A percentile compares a stretch with the other conserved stretches of the same genome.
Conservation (phyloP, 306 rosid species). For the Prunus persica region DNA sequence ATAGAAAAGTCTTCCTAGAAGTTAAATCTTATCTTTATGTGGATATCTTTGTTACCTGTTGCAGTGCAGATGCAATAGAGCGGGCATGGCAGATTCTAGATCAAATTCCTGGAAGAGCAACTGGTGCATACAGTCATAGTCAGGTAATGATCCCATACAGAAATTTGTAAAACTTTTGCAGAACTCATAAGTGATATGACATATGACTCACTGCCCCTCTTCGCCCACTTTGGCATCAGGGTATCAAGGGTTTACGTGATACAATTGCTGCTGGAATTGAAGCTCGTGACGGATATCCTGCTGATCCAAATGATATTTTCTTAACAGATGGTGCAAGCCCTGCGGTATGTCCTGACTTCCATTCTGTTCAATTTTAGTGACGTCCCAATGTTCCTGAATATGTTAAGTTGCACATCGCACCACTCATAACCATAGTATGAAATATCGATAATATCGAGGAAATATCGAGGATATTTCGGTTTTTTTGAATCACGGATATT, state of each 20-base stretch:
- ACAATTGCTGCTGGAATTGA: slow-evolving; percentile 79
- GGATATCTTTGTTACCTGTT: slow-evolving; percentile 18
- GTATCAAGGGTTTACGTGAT: slow-evolving; percentile 81
- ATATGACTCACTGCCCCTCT: slow-evolving; percentile 12
- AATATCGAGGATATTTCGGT: too few species aligned
- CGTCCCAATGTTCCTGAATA: neutral
- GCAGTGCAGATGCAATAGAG: slow-evolving; percentile 71
- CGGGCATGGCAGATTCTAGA: slow-evolving; percentile 80
- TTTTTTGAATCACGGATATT: too few species aligned
- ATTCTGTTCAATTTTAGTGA: slow-evolving; percentile 4
- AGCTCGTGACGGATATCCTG: slow-evolving; percentile 82
- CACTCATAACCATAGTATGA: neutral
- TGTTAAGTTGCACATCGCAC: neutral
- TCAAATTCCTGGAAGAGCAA: slow-evolving; percentile 89
- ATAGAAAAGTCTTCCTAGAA: neutral
- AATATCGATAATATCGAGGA: too few species aligned
- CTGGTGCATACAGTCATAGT: slow-evolving; percentile 96
- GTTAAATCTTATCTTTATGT: neutral
- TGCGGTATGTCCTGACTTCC: slow-evolving; percentile 38
- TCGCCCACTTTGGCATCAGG: slow-evolving; percentile 40
- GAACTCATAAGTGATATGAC: neutral
- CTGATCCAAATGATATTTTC: slow-evolving; percentile 71
- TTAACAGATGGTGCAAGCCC: slow-evolving; percentile 98
- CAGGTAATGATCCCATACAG: slow-evolving; percentile 46
- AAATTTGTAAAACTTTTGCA: neutral